Evolutionary conservation across 805 yeast genomes (phyloP), one percentile per base, ranked within the genome.

Genomic region (Metschnikowia chrysomelidarum): DNA sequence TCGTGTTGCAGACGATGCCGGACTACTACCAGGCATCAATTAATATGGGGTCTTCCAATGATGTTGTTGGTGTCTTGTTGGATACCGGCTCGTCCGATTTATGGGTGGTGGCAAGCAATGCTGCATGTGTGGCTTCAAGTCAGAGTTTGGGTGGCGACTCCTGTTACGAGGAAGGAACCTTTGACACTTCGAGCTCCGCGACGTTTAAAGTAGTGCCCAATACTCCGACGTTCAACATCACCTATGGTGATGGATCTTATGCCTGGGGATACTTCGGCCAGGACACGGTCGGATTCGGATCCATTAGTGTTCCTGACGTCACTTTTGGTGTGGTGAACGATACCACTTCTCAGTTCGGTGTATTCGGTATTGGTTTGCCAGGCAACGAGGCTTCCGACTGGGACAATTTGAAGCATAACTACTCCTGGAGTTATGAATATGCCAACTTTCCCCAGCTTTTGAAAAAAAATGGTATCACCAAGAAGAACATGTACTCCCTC

Each of bases 401-500:
- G 10, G 22, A 10, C 7, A 19, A 10, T 5, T n/a, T n/a, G n/a
- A n/a, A n/a, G n/a, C n/a, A n/a, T n/a, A n/a, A n/a, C n/a, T n/a
- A n/a, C n/a, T 23, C 25, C 13, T 23, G 8, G 25, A n/a, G 17
- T 11, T 11, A 23, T 23, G 19, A 19, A 19, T 5, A 33, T 22
- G 27, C 20, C 12, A 33, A 33, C 25, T 18, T 33, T 18, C 36
- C 36, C 7, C 10, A 17, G 5, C 21, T 13, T 4, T 10, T 33
- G 27, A 27, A 26, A 13, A n/a, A 4, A 7, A 10, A 9, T 13
- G 36, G 36, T 4, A 3, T 33, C 12, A 82, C 78, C 40, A 49
- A 69, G 27, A 69, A 71, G 32, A 67, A 68, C 27, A 75, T 75
- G 0, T 85, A 81, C 54, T 82, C 91, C 0, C 61, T 85, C 37